Evolutionary conservation across 345 rosid genomes (phyloP).

Genomic region (Sisymbrium altissimum): DNA sequence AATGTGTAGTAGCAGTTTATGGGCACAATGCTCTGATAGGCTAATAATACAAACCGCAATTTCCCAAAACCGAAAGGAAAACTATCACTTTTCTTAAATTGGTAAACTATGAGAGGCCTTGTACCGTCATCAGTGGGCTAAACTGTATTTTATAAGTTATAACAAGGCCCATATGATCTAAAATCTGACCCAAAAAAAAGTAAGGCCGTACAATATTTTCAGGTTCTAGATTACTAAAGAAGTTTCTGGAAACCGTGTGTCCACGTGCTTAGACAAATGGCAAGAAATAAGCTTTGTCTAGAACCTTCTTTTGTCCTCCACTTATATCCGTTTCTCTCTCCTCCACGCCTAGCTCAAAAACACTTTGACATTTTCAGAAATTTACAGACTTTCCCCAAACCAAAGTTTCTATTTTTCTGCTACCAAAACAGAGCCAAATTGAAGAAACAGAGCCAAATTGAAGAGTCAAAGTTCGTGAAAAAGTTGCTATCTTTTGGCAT

Average conservation of each 20-base stretch:
- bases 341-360: not conserved
- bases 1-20: too few species aligned
- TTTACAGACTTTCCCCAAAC: not conserved
- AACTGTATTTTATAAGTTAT: too few species aligned
- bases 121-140: too few species aligned
- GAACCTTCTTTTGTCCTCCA: conserved; percentile 15
- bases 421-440: not conserved
- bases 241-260: conserved; percentile 22
- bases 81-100: too few species aligned
- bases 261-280: conserved; percentile 16
- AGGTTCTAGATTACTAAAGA: not conserved
- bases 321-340: conserved; percentile 24
- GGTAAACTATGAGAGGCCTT: too few species aligned
- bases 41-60: too few species aligned
- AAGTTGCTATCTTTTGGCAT: not conserved
- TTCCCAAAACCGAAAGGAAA: too few species aligned
- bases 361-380: not conserved
- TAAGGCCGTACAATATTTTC: not conserved
- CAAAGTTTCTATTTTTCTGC: not conserved
- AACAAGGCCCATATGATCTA: too few species aligned
- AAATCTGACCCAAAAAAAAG: too few species aligned
- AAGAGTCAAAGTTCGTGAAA: not conserved
- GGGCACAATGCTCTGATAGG: too few species aligned
- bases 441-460: not conserved
- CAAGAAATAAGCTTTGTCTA: conserved; percentile 3